Conservation (phyloP, 306 rosid species). For the Malus fusca region DNA sequence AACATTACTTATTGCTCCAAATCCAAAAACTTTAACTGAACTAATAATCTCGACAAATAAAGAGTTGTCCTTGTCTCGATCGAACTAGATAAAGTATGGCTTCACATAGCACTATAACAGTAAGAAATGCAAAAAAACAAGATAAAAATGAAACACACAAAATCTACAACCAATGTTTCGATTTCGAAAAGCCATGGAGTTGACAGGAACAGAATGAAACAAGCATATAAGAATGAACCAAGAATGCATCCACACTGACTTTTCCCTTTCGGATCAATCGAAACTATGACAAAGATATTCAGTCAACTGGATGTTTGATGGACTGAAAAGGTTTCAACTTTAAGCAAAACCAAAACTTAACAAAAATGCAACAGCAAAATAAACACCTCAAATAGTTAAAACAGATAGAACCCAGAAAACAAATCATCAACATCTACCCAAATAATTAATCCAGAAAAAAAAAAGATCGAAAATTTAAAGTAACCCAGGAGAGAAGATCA, state of each 20-base stretch:
- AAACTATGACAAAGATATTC: too few relatives aligned
- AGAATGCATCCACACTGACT: too few relatives aligned
- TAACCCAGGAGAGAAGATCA: slow-evolving; percentile 26
- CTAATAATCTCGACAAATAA: neutral
- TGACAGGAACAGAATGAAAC: too few relatives aligned
- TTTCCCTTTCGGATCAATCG: too few relatives aligned
- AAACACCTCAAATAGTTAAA: neutral
- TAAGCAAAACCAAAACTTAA: neutral
- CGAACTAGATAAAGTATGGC: neutral
- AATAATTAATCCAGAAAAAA: neutral
- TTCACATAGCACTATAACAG: neutral
- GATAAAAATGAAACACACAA: neutral
- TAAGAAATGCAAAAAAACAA: neutral
- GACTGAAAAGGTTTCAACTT: neutral
- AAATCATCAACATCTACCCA: neutral
- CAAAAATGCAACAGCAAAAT: neutral
- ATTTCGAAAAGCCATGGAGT: too few relatives aligned
- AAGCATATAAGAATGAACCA: too few relatives aligned
- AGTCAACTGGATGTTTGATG: too few relatives aligned
- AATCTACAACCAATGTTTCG: too few relatives aligned
- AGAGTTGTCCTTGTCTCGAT: neutral
- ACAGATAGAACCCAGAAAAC: neutral
- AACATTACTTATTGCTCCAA: neutral
- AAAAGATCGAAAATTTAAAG: neutral
- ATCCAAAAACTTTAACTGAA: neutral